Base-by-base conservation (phyloP, 495 filamentous ascomycete genomes). In the Entonaema liquescens region DNA sequence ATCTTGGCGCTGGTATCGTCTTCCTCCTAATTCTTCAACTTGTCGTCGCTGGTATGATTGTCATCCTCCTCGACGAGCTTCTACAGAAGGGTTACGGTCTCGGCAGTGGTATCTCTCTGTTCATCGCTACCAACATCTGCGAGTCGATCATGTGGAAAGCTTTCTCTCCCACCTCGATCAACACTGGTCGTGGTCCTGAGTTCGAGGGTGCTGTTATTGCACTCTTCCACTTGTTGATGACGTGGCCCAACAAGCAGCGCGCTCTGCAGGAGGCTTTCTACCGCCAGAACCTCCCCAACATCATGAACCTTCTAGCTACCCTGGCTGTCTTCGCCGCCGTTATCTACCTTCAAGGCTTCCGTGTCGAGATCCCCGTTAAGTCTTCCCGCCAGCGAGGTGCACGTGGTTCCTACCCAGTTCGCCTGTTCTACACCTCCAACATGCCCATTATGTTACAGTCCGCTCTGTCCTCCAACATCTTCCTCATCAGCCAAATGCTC, bases 371-470 rank as follows among this genome's bases (percentile, higher is more conserved):
- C 79, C 96, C 96, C 68, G 96, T 99, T 88, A 99, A 99, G 89
- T 97, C 94, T 42, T 95, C 94, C 67, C 94, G 95, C 84, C 96
- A 98, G 85, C 93, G 96, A 86, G 96, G 96, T 79, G 96, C 97
- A 82, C 94, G 96, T 75, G 96, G 85, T 83, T 93, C 83, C 77
- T 96, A 89, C 79, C 88, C 88, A 60, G 86, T 93, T 77, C 90
- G 91, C 74, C 89, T 93, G 40, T 94, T 93, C 85, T 94, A 94
- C 81, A 94, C 91, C 72, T 92, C 89, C 75, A 93, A 93, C 88
- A 93, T 99, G 96, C 96, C 96, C 74, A 99, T 99, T 85, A 98
- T 99, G 96, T 87, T 99, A 72, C 96, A 98, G 85, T 97, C 93
- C 44, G 95, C 96, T 59, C 88, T 99, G 66, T 97, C 93, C 75